Base-by-base conservation (phyloP, 1,284 basidiomycete genomes). In the Cyathus olla region DNA sequence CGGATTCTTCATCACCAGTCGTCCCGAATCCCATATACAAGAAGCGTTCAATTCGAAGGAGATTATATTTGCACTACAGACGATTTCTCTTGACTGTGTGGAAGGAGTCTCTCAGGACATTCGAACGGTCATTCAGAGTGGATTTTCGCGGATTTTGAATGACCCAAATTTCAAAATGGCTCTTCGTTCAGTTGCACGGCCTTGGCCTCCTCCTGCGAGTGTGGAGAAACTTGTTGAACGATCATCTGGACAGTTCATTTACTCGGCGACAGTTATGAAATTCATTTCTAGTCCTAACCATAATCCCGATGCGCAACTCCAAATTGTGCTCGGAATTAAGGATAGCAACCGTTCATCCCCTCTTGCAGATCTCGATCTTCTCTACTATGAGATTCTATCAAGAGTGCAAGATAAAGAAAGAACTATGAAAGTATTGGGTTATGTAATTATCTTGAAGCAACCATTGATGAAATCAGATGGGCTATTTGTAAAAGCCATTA, bases 261-360 rank as follows among this genome's bases (percentile, higher is more conserved):
- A 65, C 42, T 60, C 63, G 1, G 37, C 63, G 3, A 65, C 63
- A 3, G 61, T 65, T 22, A 49, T 63, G 21, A 67, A 60, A 31
- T 63, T 61, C 29, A 49, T 67, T 3, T 51, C 59, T 21, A 57
- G 56, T 37, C 27, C 47, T n/a, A 47, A 59, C 17, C 46, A 50
- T 27, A 29, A 50, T 15, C 65, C 65, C 4, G 19, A 39, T 22
- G 53, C 52, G 15, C 52, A 52, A 17, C 51, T 66, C 28, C 52
- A 62, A 3, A 51, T 56, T 29, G 26, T 66, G 4, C 59, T 58
- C 4, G 55, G 56, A n/a, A 37, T 57, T 21, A 15, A 17, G 19
- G 3, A 55, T 11, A 9, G 39, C 28, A 39, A 50, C 21, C 21
- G 29, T 10, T 46, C 57, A 19, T 56, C 53, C 2, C 65, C 62